Evolutionary conservation across 768 basidiomycete species (phyloP), one percentile per base, ranked within the genome.

Genomic region (Termitomyces sp.): DNA sequence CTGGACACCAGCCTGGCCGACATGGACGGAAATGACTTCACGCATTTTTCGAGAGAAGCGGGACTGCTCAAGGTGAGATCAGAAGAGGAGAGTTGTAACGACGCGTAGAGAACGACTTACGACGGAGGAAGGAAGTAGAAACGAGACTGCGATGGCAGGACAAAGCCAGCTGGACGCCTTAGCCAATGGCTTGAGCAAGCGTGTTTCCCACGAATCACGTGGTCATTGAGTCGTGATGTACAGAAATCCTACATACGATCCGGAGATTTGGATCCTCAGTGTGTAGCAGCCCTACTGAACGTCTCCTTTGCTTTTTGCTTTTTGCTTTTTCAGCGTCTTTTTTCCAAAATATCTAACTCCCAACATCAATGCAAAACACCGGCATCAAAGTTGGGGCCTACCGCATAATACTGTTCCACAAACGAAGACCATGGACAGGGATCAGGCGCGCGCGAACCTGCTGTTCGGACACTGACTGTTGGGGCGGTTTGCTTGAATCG

Each of bases 1-100:
- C 79, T 93, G 91, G 65, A 91, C 88, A 85, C 93, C 94, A 68
- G 96, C 97, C 79, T 99, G 97, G 68, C 96, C 96, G 70, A 98
- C 95, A 76, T 98, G 93, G 70, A 98, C 81, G 64, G 93, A 96
- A 79, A 97, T 96, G 74, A 98, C 94, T 88, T 91, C 89, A 74
- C 89, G 87, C 89, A 91, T 90, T 70, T 59, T 67, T 51, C 15
- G 63, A 60, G 58, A 69, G 37, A 57, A 65, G 42, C 52, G 58
- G 57, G 45, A 56, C 69, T 73, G 49, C 28, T 24, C 37, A 30
- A 40, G 48, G n/a, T 22, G 40, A 59, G 42, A 65, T 70, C 63
- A 71, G 63, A 21, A 40, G 34, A 55, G 48, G 34, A 51, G 32
- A 45, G 34, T 26, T 32, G 19, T 22, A 17, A 63, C 12, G 62